phyloP scores from a whole-genome alignment of 208 protist genomes.

The Leishmania gerbilli region DNA sequence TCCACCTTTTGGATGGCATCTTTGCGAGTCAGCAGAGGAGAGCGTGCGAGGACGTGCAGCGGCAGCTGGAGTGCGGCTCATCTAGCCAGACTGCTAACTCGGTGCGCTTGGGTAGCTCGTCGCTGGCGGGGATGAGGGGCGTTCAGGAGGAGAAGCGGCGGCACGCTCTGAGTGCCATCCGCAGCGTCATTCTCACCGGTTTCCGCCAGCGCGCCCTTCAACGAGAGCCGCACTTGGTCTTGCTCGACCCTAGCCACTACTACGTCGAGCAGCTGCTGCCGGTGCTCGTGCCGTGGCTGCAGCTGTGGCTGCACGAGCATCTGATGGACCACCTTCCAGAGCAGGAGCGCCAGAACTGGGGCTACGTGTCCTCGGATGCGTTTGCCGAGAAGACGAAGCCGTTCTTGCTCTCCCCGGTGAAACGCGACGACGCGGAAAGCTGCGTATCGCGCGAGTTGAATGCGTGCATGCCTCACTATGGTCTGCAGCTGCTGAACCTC shows the following conservation, averaged over 20 bases:
- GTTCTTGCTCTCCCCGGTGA: conserved; percentile 35
- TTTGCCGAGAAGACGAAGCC: conserved; percentile 33
- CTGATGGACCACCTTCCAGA: conserved; percentile 30
- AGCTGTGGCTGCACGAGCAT: conserved; percentile 85
- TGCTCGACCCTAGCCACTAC: conserved; percentile 84
- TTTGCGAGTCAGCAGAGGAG: conserved; percentile 71
- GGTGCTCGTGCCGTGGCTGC: conserved; percentile 82
- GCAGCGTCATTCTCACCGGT: conserved; percentile 62
- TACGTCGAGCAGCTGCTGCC: conserved; percentile 88
- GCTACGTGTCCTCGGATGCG: conserved; percentile 5
- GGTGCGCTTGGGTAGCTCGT: not conserved
- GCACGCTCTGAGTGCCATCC: conserved; percentile 28
- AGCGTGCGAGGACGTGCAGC: conserved; percentile 36
- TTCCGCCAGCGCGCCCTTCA: conserved; percentile 76
- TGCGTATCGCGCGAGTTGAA: conserved; percentile 35
- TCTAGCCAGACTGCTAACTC: not conserved
- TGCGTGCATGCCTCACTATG: conserved; percentile 37
- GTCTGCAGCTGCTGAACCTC: conserved; percentile 89
- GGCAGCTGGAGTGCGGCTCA: conserved; percentile 29
- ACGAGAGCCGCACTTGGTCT: conserved; percentile 89
- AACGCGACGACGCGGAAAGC: conserved; percentile 22
- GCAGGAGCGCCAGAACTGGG: conserved; percentile 19
- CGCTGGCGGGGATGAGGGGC: not conserved
- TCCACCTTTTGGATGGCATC: conserved; percentile 93
- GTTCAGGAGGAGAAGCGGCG: conserved; percentile 14